Evolutionary conservation across 176 grass and related monocot genomes (phyloP).

Genomic region (Rhynchospora pubera): DNA sequence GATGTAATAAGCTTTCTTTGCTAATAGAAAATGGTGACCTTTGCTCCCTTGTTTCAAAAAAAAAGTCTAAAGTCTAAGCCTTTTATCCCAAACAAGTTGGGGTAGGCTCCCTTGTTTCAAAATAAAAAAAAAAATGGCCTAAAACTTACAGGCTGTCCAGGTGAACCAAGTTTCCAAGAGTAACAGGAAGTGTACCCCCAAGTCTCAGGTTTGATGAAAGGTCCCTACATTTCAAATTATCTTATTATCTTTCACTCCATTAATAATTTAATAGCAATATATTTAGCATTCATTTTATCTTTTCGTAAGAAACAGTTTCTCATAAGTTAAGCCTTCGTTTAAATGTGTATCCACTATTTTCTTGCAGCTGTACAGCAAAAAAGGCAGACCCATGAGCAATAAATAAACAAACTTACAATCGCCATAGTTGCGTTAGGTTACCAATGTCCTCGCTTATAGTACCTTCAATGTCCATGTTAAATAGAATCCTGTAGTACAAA

Average conservation of each 20-base stretch:
- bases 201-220: conserved; percentile 47
- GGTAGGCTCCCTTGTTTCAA: too few species aligned
- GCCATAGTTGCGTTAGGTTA: conserved; percentile 36
- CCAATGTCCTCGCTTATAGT: conserved; percentile 52
- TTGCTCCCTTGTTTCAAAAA: too few species aligned
- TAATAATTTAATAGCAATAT: not conserved
- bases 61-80: too few species aligned
- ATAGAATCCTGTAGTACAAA: conserved; percentile 43
- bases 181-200: conserved; percentile 35
- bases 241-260: not conserved
- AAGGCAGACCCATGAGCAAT: not conserved
- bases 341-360: not conserved
- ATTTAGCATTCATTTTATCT: not conserved
- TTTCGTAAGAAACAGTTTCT: not conserved
- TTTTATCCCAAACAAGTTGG: too few species aligned
- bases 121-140: not conserved
- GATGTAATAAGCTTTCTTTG: too few species aligned
- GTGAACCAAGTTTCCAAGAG: conserved; percentile 47
- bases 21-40: too few species aligned
- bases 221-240: conserved; percentile 49
- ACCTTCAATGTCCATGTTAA: conserved; percentile 45
- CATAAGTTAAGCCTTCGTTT: not conserved
- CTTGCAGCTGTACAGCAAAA: not conserved
- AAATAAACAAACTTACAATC: conserved; percentile 42
- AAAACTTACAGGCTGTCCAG: conserved; percentile 49